Evolutionary conservation across 129 eudicot genomes (phyloP).

Genomic region (Cynara cardunculus): DNA sequence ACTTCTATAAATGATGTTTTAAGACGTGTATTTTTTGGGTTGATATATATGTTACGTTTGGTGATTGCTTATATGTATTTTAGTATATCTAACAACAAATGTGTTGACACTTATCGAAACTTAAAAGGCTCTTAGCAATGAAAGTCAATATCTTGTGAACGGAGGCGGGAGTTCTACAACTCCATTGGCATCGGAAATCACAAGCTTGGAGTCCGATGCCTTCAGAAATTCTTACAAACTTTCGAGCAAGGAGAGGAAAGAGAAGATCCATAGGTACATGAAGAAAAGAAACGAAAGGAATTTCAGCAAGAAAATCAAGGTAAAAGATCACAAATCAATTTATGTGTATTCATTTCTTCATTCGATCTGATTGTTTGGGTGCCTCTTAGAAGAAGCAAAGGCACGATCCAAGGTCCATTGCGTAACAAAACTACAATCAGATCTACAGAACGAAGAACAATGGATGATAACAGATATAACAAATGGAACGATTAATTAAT

Average conservation of each 20-base stretch:
- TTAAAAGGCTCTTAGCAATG: conserved; percentile 56
- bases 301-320: conserved; percentile 95
- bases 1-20: background rate
- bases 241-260: conserved; percentile 68
- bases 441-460: background rate
- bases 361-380: background rate
- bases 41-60: background rate
- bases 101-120: background rate
- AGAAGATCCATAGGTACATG: conserved; percentile 75
- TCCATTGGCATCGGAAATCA: conserved; percentile 55
- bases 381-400: background rate
- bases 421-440: background rate
- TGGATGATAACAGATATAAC: background rate
- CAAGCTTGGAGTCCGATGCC: conserved; percentile 62
- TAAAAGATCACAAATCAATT: background rate
- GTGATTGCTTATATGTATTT: background rate
- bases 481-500: background rate
- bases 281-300: conserved; percentile 79
- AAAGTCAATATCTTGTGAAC: conserved; percentile 49
- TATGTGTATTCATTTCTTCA: background rate
- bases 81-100: background rate
- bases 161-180: conserved; percentile 38
- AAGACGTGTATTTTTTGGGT: background rate
- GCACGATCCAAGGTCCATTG: background rate
- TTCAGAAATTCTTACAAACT: conserved; percentile 60